These are phyloP conservation scores for Botrytis galanthina DNA, from an alignment of 2,329 filamentous ascomycete genomes.

Conservation along the genomic window DNA sequence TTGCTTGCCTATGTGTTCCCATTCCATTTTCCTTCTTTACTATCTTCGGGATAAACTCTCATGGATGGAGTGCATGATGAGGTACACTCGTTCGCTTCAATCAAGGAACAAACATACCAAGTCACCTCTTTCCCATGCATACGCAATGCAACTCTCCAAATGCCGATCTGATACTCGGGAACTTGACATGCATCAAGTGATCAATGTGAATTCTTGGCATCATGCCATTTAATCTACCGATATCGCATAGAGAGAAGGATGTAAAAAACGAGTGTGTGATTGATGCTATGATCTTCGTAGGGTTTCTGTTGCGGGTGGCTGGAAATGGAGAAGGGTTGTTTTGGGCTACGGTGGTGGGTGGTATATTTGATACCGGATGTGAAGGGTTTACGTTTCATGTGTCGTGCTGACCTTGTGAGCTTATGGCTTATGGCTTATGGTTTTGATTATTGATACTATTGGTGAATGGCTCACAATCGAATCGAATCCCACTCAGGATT, in stretches of 20 bases:
- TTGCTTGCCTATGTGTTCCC: constrained; percentile 10
- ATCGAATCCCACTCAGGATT: too few relatives aligned
- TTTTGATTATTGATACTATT: not conserved
- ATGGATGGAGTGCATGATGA: not conserved
- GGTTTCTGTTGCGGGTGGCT: not conserved
- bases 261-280: not conserved
- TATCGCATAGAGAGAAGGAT: not conserved
- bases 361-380: not conserved
- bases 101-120: not conserved
- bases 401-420: not conserved
- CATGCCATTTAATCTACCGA: not conserved
- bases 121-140: not conserved
- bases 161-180: not conserved
- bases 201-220: constrained; percentile 9
- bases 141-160: not conserved
- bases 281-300: constrained; percentile 3
- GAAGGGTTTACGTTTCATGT: not conserved
- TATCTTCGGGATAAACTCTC: not conserved
- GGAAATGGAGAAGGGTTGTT: too few relatives aligned
- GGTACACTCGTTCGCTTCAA: not conserved
- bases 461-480: not conserved
- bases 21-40: constrained; percentile 1
- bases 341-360: not conserved
- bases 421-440: not conserved
- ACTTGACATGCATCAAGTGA: constrained; percentile 4